A percentile compares a stretch with the other conserved stretches of the same genome.
phyloP scores from a whole-genome alignment of 1,139 yeast genomes.

The Yamadazyma jaroonii region DNA sequence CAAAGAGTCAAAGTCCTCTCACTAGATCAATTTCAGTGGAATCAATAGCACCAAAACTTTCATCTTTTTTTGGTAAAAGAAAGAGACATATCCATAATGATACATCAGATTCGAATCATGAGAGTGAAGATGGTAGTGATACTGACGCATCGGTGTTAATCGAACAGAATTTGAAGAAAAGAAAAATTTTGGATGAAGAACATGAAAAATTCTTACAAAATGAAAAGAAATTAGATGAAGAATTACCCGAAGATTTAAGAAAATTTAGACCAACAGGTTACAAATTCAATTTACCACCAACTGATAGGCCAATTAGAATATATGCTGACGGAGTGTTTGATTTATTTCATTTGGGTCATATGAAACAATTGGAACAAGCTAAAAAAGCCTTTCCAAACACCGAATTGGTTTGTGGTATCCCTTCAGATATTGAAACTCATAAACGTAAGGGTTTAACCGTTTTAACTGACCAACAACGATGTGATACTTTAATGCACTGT shows the following conservation, averaged over 20 bases:
- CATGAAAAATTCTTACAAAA: slow-evolving; percentile 41
- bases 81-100: slow-evolving; percentile 11
- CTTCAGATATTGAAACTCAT: slow-evolving; percentile 88
- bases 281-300: slow-evolving; percentile 77
- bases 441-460: slow-evolving; percentile 92
- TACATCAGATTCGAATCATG: slow-evolving; percentile 15
- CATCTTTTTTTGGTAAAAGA: slow-evolving; percentile 40
- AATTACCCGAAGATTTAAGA: slow-evolving; percentile 60
- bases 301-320: slow-evolving; percentile 80
- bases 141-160: slow-evolving; percentile 5
- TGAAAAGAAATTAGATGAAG: slow-evolving; percentile 57
- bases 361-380: slow-evolving; percentile 96
- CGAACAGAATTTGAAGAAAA: slow-evolving; percentile 16
- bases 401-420: slow-evolving; percentile 84
- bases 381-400: slow-evolving; percentile 89
- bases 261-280: slow-evolving; percentile 72
- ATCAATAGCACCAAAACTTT: slow-evolving; percentile 36
- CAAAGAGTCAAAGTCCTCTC: slow-evolving; percentile 14
- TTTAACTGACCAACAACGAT: slow-evolving; percentile 79
- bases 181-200: slow-evolving; percentile 23
- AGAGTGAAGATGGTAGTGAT: slow-evolving; percentile 16
- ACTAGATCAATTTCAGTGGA: slow-evolving; percentile 43
- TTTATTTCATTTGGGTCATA: slow-evolving; percentile 92
- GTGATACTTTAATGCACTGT: slow-evolving; percentile 86
- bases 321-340: slow-evolving; percentile 99